Percentiles rank a stretch among this genome's conserved stretches.
phyloP scores from a whole-genome alignment of 2,329 filamentous ascomycete species.

The Diaporthe vaccinii region DNA sequence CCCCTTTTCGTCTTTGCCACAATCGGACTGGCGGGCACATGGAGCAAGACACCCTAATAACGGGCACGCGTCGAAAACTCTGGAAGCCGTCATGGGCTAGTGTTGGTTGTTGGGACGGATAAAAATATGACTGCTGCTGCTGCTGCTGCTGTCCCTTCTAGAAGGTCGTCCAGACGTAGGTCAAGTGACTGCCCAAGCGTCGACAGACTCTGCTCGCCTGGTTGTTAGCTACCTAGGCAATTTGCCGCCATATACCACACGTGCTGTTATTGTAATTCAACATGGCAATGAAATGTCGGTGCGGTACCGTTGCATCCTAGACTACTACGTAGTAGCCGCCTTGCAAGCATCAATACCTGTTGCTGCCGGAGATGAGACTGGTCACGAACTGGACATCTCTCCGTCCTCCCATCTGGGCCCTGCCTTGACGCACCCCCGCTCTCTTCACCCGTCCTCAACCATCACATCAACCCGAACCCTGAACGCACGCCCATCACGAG shows the following conservation, averaged over 20 bases:
- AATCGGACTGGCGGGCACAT: slow-evolving; percentile 9
- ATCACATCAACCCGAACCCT: slow-evolving; percentile 8
- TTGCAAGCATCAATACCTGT: not conserved
- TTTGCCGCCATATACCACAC: not conserved
- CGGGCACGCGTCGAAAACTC: slow-evolving; percentile 15
- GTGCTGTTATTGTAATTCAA: not conserved
- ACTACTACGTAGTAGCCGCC: not conserved
- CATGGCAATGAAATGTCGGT: not conserved
- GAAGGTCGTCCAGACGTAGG: not conserved
- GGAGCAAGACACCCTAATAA: not conserved
- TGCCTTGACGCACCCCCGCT: not conserved
- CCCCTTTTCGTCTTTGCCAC: slow-evolving; percentile 31
- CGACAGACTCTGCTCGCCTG: not conserved
- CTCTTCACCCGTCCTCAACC: not conserved
- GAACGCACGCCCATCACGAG: slow-evolving; percentile 1
- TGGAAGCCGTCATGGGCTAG: not conserved
- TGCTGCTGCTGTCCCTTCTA: not conserved
- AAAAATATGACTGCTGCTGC: not conserved
- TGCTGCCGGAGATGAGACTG: slow-evolving; percentile 22
- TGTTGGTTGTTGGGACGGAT: not conserved
- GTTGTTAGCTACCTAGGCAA: not conserved
- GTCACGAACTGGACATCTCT: not conserved
- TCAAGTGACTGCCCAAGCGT: not conserved
- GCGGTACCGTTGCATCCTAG: not conserved
- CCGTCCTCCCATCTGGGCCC: not conserved